Base-by-base conservation (phyloP, 2,329 filamentous ascomycete species). In the Colletotrichum sp. region DNA sequence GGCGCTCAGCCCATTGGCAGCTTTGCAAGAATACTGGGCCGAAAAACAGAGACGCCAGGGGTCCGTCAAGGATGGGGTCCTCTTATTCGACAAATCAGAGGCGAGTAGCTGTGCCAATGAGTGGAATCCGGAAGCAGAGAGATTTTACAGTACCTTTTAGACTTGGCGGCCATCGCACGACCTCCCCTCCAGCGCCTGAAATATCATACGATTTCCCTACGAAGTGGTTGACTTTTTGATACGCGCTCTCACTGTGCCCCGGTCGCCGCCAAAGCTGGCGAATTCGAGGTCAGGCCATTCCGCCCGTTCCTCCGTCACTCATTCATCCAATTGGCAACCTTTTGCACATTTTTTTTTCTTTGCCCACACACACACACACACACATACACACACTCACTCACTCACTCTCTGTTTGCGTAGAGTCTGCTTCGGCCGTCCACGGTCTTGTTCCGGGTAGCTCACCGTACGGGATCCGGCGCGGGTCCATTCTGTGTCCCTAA, bases 161-260 rank as follows among this genome's bases (percentile, higher is more conserved):
- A 30, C 71, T 78, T 67, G 77, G 71, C 71, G 61, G 32, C 36
- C 55, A 75, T 78, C 68, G 77, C 76, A 78, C 77, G 77, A 78
- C 74, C 81, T 80, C 80, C 81, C 82, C 82, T 80, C 32, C 78
- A 73, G 79, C 84, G 83, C 83, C 83, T 85, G 77, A 83, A 74
- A 70, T 79, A 85, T 85, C 83, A 84, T 85, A 85, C 83, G 83
- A 85, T 84, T 21, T 34, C 30, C 80, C 70, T 77, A 77, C 72
- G 74, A 77, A 75, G 67, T 74, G 68, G 65, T 64, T 70, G 70
- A 74, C n/a, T 74, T 78, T 77, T 76, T 75, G 75, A 75, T 48
- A 72, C 77, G 63, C 57, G 60, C 72, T 55, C 48, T 64, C 69
- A 65, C 69, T 71, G 55, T 76, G 69, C 77, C 71, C 71, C 63